Evolutionary conservation across 2,329 filamentous ascomycete species (phyloP), one percentile per base, ranked within the genome.

Genomic region (Microcyclospora tardicrescens): DNA sequence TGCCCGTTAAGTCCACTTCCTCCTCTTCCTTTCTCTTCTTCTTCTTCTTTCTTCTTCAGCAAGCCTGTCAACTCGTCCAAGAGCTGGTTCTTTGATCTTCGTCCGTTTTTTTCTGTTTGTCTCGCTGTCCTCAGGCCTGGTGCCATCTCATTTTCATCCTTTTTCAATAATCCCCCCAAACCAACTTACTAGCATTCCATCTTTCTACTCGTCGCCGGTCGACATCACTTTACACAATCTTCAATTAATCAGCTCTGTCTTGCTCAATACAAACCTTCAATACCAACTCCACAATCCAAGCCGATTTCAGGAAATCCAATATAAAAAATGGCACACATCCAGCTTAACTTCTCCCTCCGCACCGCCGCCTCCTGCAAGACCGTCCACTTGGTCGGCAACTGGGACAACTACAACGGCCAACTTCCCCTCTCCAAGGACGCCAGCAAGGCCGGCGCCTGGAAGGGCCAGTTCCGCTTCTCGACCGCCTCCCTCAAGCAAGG

Each of bases 341-440:
- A 95, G 69, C 80, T 94, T 54, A 89, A 86, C 61, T 96, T 96
- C 71, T 81, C 82, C 64, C 84, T 96, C 64, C 85, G 87, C 71
- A 93, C 93, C 63, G 94, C 87, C 60, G 79, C 84, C 61, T 85
- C 86, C 68, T 85, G 93, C 75, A 94, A 95, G 78, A 89, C 87
- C 59, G 89, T 94, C 61, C 89, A 96, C 63, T 75, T 98, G 53
- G 81, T 96, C 67, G 89, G 89, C 58, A 96, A 89, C 52, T 98
- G 89, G 89, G 91, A 98, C 72, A 84, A 84, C 73, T 98, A 98
- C 75, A 72, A 76, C 53, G 84, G 85, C 52, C 89, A 95, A 67
- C 84, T 95, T 56, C 89, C 89, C 40, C 82, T 96, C 54, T 85
- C 86, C 67, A 87, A 86, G 71, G 85, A 94, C 58, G 75, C 81